Conservation (phyloP, 2,329 filamentous ascomycete species). For the Dothistroma septosporum region DNA sequence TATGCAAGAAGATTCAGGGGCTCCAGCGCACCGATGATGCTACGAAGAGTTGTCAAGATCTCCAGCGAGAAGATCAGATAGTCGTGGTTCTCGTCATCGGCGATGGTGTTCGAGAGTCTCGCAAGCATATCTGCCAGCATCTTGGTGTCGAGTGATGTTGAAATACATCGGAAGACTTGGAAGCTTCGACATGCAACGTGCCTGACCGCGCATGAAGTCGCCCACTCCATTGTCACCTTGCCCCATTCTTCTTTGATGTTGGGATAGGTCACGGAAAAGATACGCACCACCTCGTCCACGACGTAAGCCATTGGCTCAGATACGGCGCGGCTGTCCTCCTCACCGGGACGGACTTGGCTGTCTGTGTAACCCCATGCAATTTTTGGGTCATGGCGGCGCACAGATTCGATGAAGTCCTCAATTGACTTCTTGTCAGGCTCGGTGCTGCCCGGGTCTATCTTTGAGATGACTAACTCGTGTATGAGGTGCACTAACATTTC, state of each 20-base stretch:
- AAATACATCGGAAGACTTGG: conserved; percentile 91
- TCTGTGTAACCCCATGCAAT: conserved; percentile 96
- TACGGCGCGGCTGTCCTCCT: conserved; percentile 69
- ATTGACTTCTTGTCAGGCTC: conserved; percentile 68
- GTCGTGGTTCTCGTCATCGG: conserved; percentile 80
- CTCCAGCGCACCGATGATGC: conserved; percentile 80
- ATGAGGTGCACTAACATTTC: conserved; percentile 98
- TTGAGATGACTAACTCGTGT: conserved; percentile 84
- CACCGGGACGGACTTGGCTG: conserved; percentile 64
- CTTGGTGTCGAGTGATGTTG: conserved; percentile 81
- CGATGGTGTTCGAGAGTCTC: conserved; percentile 91
- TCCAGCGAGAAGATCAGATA: conserved; percentile 98
- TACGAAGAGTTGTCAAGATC: conserved; percentile 88
- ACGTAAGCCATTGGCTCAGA: conserved; percentile 83
- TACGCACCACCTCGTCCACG: conserved; percentile 73
- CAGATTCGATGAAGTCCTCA: conserved; percentile 80
- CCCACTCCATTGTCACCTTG: conserved; percentile 86
- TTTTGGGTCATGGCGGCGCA: conserved; percentile 75
- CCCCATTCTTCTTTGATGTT: conserved; percentile 89
- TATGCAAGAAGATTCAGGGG: conserved; percentile 78
- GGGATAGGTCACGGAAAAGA: conserved; percentile 80
- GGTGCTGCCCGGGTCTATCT: conserved; percentile 66
- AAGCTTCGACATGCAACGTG: conserved; percentile 96
- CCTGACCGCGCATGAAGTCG: conserved; percentile 89
- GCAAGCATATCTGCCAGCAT: conserved; percentile 98